Evolutionary conservation across 177 flowering plant genomes (phyloP), one percentile per base, ranked within the genome.

Genomic region (Vitis hybrid): DNA sequence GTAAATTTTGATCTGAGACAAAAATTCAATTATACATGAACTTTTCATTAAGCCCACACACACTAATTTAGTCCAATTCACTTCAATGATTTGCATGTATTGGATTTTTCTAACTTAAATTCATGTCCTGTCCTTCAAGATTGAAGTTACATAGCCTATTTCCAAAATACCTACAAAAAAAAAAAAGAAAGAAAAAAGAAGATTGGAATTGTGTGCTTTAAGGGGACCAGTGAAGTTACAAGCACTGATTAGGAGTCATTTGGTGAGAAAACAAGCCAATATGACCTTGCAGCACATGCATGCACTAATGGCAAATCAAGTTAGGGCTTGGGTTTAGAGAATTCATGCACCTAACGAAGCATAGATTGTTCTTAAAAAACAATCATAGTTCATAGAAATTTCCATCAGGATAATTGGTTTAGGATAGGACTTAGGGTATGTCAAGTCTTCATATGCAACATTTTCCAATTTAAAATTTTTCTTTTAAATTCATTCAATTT

Each of bases 171-270:
- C 99, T 90, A 96, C 1, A 18, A 18, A 18, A 18, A 83, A 73
- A 94, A 80, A 96, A 83, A 73, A 94, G 79, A 77, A 93, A 90
- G 35, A 85, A 67, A 14, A 89, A 15, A 12, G 97, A 89, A 66
- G 98, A 89, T 70, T 86, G 96, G 75, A 97, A 95, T 72, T 90
- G 52, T 17, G 78, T 30, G 94, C 94, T 63, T 73, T 90, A 68
- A 87, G 76, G 74, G 90, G 86, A 50, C 70, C 88, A 46, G 94
- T 90, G 15, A 88, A 85, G 77, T 62, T 90, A 71, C 94, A 90
- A 79, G 94, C 92, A 56, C 63, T 84, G 17, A 90, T 88, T 13
- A 84, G 91, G 64, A 92, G 92, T 70, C 79, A 87, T 80, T 76
- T 83, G 18, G 94, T 90, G 73, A 86, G 94, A 79, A 90, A 86